Percentiles rank a stretch among this genome's conserved stretches.
Conservation (phyloP, 2,329 filamentous ascomycete species). For the Coniochaeta prunicola region DNA sequence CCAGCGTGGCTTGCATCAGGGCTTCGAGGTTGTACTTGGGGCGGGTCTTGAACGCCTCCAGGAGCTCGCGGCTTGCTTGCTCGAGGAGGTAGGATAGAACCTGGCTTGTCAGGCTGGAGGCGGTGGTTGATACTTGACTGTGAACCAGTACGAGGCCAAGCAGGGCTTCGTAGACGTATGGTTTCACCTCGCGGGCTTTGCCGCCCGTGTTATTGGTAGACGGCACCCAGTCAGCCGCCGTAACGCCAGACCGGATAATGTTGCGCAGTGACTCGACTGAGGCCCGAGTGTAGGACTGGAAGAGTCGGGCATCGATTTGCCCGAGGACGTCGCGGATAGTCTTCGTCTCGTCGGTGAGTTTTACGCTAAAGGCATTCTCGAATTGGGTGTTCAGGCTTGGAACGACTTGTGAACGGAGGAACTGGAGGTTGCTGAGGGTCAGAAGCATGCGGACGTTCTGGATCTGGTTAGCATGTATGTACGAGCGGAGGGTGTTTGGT, state of each 20-base stretch:
- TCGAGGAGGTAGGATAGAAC: slow-evolving; percentile 85
- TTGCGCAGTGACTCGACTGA: slow-evolving; percentile 59
- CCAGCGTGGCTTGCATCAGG: slow-evolving; percentile 93
- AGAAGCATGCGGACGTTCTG: slow-evolving; percentile 90
- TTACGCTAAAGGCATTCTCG: slow-evolving; percentile 88
- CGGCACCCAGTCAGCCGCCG: slow-evolving; percentile 65
- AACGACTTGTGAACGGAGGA: slow-evolving; percentile 73
- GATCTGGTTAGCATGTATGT: background rate
- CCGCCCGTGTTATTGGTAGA: slow-evolving; percentile 41
- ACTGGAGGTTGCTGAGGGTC: slow-evolving; percentile 85
- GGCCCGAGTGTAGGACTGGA: slow-evolving; percentile 84
- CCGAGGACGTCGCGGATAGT: slow-evolving; percentile 84
- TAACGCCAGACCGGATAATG: slow-evolving; percentile 69
- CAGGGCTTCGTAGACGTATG: slow-evolving; percentile 85
- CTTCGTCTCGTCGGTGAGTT: slow-evolving; percentile 87
- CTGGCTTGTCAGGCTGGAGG: slow-evolving; percentile 66
- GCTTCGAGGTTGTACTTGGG: slow-evolving; percentile 66
- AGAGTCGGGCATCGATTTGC: slow-evolving; percentile 86
- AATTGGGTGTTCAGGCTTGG: slow-evolving; percentile 88
- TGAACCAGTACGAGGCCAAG: slow-evolving; percentile 85
- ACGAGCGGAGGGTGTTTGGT: background rate
- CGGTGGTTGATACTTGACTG: slow-evolving; percentile 77
- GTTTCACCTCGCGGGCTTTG: slow-evolving; percentile 67
- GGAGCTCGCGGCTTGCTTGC: slow-evolving; percentile 69
- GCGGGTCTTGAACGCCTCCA: slow-evolving; percentile 67